Evolutionary conservation across 208 protist species (phyloP).

Genomic region (Blastocrithidia nonstop): DNA sequence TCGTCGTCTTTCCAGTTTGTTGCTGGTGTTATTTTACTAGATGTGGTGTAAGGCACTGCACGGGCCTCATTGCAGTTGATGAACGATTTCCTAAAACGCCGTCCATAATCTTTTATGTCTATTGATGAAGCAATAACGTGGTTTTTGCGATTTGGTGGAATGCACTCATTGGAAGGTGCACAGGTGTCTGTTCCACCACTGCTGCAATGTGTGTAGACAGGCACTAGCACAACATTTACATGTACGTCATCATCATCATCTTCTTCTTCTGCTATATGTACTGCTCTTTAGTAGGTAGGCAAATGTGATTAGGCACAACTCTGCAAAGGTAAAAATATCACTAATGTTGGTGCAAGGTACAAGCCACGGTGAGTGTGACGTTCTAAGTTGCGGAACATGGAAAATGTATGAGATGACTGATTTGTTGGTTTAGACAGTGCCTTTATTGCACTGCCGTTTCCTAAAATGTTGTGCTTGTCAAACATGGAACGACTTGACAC

Average conservation of each 20-base stretch:
- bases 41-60: slow-evolving; percentile 85
- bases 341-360: no score
- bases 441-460: slow-evolving; percentile 54
- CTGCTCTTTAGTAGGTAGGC: no score
- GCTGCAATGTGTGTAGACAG: slow-evolving; percentile 11
- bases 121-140: slow-evolving; percentile 57
- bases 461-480: slow-evolving; percentile 82
- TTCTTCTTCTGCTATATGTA: no score
- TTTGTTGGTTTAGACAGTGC: slow-evolving; percentile 73
- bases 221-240: not conserved
- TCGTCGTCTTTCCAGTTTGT: no score
- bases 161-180: slow-evolving; percentile 44
- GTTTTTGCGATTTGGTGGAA: slow-evolving; percentile 60
- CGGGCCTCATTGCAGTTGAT: slow-evolving; percentile 67
- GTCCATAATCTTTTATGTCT: slow-evolving; percentile 43
- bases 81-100: slow-evolving; percentile 44
- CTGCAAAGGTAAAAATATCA: no score
- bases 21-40: slow-evolving; percentile 70
- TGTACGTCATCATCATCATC: no score
- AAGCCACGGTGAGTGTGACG: slow-evolving; percentile 63
- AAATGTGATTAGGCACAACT: no score
- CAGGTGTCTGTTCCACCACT: slow-evolving; percentile 62
- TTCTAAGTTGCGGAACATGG: slow-evolving; percentile 51
- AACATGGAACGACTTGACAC: slow-evolving; percentile 79
- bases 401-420: slow-evolving; percentile 67